Base-by-base conservation (phyloP, 2,329 filamentous ascomycete genomes). In the Xylariaceae sp. region DNA sequence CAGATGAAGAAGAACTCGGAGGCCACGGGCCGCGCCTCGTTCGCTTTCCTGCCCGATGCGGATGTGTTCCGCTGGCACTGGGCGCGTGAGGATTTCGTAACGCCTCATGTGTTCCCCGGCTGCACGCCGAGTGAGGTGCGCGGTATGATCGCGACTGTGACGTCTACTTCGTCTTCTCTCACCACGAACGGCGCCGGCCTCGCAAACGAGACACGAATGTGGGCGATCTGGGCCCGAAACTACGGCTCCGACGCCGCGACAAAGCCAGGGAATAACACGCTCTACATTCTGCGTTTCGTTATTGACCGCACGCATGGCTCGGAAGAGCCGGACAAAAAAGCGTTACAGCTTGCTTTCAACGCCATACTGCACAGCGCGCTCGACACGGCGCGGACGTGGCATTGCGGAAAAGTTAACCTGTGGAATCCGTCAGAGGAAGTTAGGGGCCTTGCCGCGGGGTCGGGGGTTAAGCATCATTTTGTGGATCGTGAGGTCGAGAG, bases 51-150 rank as follows among this genome's bases (percentile, higher is more conserved):
- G 44, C 89, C 90, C 0, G 82, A 90, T 62, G 69, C 81, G 54
- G 80, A 86, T 51, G 83, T 84, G 6, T 79, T 91, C 59, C 72
- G 79, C 54, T 95, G 90, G 90, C 87, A 93, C 69, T 83, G 90
- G 67, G 83, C 85, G 53, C 83, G 93, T 45, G 90, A 96, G 70
- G 84, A 91, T 45, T 94, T 88, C 68, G 86, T 93, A 64, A 81
- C 80, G 5, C 76, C 79, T 49, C 79, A 83, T 56, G 74, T 92
- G 6, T 81, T 87, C 58, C 74, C 55, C 7, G 53, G 38, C 9
- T 58, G 40, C 5, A 66, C 63, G 36, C 70, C 67, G 0, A 86
- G 89, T 0, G 64, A 73, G 1, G 73, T 88, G 49, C 87, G 88
- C 63, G 92, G 92, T 13, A 90, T 88, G 2, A 75, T 90, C 1